Conservation (phyloP, 1,284 basidiomycete species). For the Hymenochaete sp. region DNA sequence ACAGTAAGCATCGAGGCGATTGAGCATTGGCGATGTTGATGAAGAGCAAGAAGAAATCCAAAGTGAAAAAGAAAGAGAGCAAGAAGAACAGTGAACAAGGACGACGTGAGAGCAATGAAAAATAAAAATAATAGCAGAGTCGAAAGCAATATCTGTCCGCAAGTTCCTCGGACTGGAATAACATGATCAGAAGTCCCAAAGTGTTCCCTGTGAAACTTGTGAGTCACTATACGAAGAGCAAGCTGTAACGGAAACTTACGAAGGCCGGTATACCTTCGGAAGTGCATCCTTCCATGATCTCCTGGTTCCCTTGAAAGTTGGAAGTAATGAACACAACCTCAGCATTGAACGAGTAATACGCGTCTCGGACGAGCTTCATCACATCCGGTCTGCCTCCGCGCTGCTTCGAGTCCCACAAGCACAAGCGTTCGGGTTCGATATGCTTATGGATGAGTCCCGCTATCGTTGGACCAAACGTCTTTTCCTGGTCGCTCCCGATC, state of each 20-base stretch:
- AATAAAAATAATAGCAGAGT: background rate
- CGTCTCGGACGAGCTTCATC: slow-evolving; percentile 34
- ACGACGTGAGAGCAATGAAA: background rate
- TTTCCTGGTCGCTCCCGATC: slow-evolving; percentile 71
- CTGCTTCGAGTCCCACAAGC: slow-evolving; percentile 55
- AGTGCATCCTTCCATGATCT: slow-evolving; percentile 64
- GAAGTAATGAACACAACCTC: slow-evolving; percentile 64
- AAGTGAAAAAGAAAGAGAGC: background rate
- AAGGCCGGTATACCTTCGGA: slow-evolving; percentile 54
- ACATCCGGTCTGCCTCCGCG: slow-evolving; percentile 38
- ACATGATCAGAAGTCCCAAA: slow-evolving; percentile 34
- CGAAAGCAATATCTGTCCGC: background rate
- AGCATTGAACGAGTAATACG: slow-evolving; percentile 32
- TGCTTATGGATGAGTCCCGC: slow-evolving; percentile 57
- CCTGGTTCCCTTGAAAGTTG: slow-evolving; percentile 51
- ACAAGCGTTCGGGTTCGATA: slow-evolving; percentile 53
- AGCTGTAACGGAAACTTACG: slow-evolving; percentile 27
- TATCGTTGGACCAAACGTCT: slow-evolving; percentile 71
- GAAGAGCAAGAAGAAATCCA: too few relatives aligned
- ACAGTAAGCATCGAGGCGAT: too few relatives aligned
- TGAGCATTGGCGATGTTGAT: too few relatives aligned
- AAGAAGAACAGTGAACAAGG: background rate
- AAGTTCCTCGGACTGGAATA: background rate
- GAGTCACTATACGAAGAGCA: background rate
- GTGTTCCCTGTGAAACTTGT: slow-evolving; percentile 28